Evolutionary conservation across 208 protist species (phyloP), one percentile per base, ranked within the genome.

Genomic region (Acanthamoeba triangularis): DNA sequence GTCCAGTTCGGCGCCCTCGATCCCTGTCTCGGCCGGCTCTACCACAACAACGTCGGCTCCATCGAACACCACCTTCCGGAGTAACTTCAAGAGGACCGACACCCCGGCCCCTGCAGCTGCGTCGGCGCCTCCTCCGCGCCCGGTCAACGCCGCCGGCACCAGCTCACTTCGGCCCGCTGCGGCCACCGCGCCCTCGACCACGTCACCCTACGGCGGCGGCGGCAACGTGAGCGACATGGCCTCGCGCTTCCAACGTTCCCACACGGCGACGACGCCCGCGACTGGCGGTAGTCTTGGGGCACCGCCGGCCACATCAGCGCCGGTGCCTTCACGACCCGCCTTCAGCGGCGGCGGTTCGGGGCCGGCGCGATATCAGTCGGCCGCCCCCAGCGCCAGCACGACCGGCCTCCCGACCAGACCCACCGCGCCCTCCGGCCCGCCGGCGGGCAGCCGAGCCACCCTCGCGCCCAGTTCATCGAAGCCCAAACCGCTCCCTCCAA

Each of bases 401-500:
- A 16, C 44, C 14, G 76, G 25, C 16, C 41, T 59, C 37, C 44
- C 44, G 28, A 59, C 76, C 23, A 49, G 76, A 56, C 41, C 76
- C 76, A 85, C n/a, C 25, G 33, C 76, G 4, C 47, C 76, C 54
- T 11, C 76, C 4, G 76, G 76, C 11, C 76, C 41, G 1, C 20
- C 44, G 5, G 41, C 76, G 41, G 76, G 76, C 47, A 52, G 25
- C 47, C 76, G 76, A 18, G n/a, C 76, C 16, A 85, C 76, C 0
- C 76, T 85, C 23, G 76, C 44, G 23, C 28, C 41, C 0, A 37
- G 59, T 28, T 65, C 76, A 28, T 14, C 35, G 23, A 85, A 85
- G 28, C 37, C 69, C 33, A 78, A 78, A n/a, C 69, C 69, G 37
- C 76, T 85, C 28, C 76, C 76, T 52, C 76, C 76, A 0, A 85